Evolutionary conservation across 805 yeast genomes (phyloP), one percentile per base, ranked within the genome.

Genomic region (Metschnikowia colocasiae): DNA sequence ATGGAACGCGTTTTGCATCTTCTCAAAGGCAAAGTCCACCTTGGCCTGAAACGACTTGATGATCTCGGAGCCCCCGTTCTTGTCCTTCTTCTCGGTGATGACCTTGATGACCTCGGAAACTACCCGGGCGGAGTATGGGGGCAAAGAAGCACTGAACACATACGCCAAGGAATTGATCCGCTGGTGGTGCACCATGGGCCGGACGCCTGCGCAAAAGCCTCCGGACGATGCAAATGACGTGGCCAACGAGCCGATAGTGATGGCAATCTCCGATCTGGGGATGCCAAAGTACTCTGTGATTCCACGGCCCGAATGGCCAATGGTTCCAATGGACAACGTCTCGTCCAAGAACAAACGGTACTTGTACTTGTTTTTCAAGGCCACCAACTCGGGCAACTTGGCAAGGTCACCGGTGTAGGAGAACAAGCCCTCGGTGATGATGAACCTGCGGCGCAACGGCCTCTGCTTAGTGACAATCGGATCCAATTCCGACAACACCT

Each of bases 61-160:
- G 40, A 71, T 50, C 26, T 59, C 63, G 0, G 75, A 64, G 22
- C 65, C 57, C 3, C 78, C 80, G 12, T 45, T 32, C 1, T 55
- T 39, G 25, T 55, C 53, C 60, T 22, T 67, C 54, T 51, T 43
- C 33, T 72, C 75, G 52, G 55, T 44, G 36, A 88, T 69, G 34
- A 80, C 64, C 13, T 70, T 59, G 34, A 88, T 70, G 0, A 79
- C 77, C 45, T 73, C 72, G 1, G 87, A 77, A 1, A 78, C 79
- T 2, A 83, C 82, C 47, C 72, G 76, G 1, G 96, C 95, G 36
- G 89, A 79, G 66, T 86, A 92, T 20, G 97, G 95, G 10, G 99
- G 98, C 62, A 92, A 78, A 1, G 97, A 80, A 6, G 99, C 99
- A 59, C 95, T 86, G 64, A 88, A 94, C 51, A 94, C 94, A 63